Evolutionary conservation across 2,329 filamentous ascomycete genomes (phyloP).

Genomic region (Dactylonectria estremocensis): DNA sequence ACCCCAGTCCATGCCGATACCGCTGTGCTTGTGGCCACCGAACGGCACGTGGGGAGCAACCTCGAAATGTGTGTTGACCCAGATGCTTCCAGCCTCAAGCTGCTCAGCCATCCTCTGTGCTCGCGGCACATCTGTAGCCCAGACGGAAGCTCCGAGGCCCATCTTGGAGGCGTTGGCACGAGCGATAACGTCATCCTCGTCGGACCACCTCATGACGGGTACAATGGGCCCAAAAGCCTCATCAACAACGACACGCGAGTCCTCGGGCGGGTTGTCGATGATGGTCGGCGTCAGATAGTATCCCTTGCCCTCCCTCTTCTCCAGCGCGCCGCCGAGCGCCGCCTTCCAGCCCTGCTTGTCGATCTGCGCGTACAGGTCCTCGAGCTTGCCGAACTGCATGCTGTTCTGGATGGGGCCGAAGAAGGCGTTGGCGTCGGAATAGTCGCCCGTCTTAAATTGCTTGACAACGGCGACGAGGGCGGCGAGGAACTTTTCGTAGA

Average conservation of each 20-base stretch:
- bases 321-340: conserved; percentile 47
- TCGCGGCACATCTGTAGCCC: conserved; percentile 65
- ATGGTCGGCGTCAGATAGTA: conserved; percentile 73
- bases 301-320: conserved; percentile 55
- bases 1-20: conserved; percentile 64
- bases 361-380: conserved; percentile 65
- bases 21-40: conserved; percentile 67
- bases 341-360: conserved; percentile 60
- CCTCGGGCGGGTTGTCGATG: conserved; percentile 71
- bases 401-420: conserved; percentile 72
- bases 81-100: conserved; percentile 72
- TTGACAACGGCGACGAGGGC: conserved; percentile 46
- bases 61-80: conserved; percentile 69
- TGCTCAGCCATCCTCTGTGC: conserved; percentile 67
- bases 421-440: conserved; percentile 58
- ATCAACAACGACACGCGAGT: conserved; percentile 69
- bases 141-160: conserved; percentile 72
- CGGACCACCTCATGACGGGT: conserved; percentile 72
- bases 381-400: conserved; percentile 65
- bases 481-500: conserved; percentile 70
- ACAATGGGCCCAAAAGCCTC: conserved; percentile 73
- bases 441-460: conserved; percentile 60
- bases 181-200: conserved; percentile 72
- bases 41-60: conserved; percentile 58
- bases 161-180: conserved; percentile 68